Percentiles rank a stretch among this genome's conserved stretches.
Evolutionary conservation across 75 land plant species (phyloP).

Genomic region (Pseudotsuga menziesii): DNA sequence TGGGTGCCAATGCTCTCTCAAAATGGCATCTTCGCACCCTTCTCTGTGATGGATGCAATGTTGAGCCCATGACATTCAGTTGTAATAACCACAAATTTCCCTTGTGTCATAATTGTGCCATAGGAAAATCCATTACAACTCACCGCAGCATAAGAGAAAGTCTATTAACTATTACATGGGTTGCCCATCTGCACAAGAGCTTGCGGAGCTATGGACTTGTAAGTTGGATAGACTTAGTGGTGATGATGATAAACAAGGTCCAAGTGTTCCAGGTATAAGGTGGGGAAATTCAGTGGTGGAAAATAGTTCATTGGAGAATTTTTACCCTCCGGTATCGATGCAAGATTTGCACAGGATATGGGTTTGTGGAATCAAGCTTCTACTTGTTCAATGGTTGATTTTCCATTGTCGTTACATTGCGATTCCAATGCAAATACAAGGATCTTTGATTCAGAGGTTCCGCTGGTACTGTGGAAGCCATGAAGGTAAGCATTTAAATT

Average conservation of each 20-base stretch:
- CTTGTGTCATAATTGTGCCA: constrained; percentile 64
- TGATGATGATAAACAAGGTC: too few relatives aligned
- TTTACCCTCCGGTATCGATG: too few relatives aligned
- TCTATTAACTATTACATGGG: constrained; percentile 60
- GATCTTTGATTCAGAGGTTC: neutral
- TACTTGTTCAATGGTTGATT: neutral
- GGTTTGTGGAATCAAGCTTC: neutral
- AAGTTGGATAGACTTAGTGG: constrained; percentile 15
- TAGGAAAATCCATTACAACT: constrained; percentile 34
- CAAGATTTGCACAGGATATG: neutral
- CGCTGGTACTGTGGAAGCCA: neutral
- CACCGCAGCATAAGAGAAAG: constrained; percentile 46
- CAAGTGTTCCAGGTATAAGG: neutral
- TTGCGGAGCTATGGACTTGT: constrained; percentile 74
- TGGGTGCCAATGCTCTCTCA: constrained; percentile 61
- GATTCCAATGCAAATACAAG: neutral
- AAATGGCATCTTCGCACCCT: constrained; percentile 52
- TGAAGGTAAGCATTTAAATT: neutral
- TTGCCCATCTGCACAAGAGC: constrained; percentile 78
- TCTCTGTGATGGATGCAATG: constrained; percentile 60
- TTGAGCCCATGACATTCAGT: constrained; percentile 33
- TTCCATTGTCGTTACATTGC: neutral
- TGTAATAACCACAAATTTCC: constrained; percentile 36
- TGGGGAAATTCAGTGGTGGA: neutral
- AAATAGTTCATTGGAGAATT: neutral